Percentiles rank a stretch among this genome's conserved stretches.
Evolutionary conservation across 1,284 basidiomycete genomes (phyloP).

Genomic region (Thelephora terrestris): DNA sequence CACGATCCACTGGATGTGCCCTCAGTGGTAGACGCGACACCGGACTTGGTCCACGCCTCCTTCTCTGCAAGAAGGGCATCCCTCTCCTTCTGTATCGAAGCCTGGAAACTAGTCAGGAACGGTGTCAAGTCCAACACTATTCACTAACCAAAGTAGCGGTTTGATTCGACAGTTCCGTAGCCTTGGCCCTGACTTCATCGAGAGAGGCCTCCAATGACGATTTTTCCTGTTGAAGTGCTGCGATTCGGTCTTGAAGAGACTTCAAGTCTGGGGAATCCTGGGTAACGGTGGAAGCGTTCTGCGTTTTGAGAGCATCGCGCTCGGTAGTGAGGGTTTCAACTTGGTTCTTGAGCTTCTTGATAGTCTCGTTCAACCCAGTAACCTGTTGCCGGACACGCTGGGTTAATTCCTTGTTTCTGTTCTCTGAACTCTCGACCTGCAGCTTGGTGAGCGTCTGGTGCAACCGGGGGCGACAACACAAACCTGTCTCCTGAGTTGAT

Average conservation of each 20-base stretch:
- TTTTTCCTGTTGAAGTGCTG: slow-evolving; percentile 34
- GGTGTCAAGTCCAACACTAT: neutral
- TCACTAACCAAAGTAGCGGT: slow-evolving; percentile 11
- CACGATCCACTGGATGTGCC: slow-evolving; percentile 17
- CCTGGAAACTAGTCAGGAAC: slow-evolving; percentile 25
- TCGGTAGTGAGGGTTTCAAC: slow-evolving; percentile 22
- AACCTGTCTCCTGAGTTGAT: neutral
- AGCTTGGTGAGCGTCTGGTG: neutral
- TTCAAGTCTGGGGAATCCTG: slow-evolving; percentile 12
- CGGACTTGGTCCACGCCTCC: slow-evolving; percentile 28
- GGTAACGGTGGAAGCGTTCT: slow-evolving; percentile 13
- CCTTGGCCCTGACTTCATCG: slow-evolving; percentile 27
- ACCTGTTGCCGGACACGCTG: slow-evolving; percentile 23
- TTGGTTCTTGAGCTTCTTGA: slow-evolving; percentile 18
- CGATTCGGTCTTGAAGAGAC: slow-evolving; percentile 26
- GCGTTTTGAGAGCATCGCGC: slow-evolving; percentile 22
- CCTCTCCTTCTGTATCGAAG: slow-evolving; percentile 45
- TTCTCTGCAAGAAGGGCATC: slow-evolving; percentile 54
- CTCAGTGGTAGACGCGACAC: slow-evolving; percentile 18
- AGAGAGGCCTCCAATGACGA: slow-evolving; percentile 29
- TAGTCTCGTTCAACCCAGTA: slow-evolving; percentile 22
- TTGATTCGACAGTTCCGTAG: slow-evolving; percentile 25
- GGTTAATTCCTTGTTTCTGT: slow-evolving; percentile 15
- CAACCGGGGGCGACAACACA: neutral
- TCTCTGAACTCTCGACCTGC: neutral